Evolutionary conservation across 2,329 filamentous ascomycete species (phyloP), one percentile per base, ranked within the genome.

Genomic region (Botrytis fabae): DNA sequence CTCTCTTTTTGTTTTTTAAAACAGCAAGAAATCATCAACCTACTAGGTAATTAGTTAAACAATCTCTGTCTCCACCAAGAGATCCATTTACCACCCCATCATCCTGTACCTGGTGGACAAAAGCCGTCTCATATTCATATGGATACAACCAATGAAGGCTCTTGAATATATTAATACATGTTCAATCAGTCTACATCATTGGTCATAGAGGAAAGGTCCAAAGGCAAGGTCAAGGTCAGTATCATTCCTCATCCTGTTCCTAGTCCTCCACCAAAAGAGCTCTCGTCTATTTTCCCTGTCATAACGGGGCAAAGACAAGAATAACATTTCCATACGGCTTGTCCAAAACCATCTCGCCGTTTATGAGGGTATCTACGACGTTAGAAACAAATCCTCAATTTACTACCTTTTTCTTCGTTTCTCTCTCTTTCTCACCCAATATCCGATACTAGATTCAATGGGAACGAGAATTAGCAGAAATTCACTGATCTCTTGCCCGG

Each of bases 201-300:
- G 54, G 66, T 14, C 12, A n/a, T 6, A 22, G 38, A n/a, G n/a
- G 12, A 35, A 46, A 44, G 40, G n/a, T 54, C 51, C n/a, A 14
- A 57, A 18, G 51, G 28, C 51, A 57, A 57, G 51, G 51, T 54
- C 51, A 54, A 54, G 51, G 51, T 28, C 51, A 28, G n/a, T 28
- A 57, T 28, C 51, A 28, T 32, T 28, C n/a, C 28, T 25, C 42
- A 44, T 46, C n/a, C 40, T 42, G 14, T 35, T 35, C 42, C 63
- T 48, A 44, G 62, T 48, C 35, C 42, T 66, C 63, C 63, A 66
- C 63, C 63, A 65, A 16, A 63, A 32, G 46, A 51, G 20, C 32
- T 35, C 44, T 51, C 25, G 28, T 16, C 1, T 35, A 16, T 32
- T 38, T 51, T 38, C 63, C 63, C 16, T 51, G 63, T 66, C 63